Percentiles rank a stretch among this genome's conserved stretches.
phyloP scores from a whole-genome alignment of 2,329 filamentous ascomycete species.

The Triangularia setosa region DNA sequence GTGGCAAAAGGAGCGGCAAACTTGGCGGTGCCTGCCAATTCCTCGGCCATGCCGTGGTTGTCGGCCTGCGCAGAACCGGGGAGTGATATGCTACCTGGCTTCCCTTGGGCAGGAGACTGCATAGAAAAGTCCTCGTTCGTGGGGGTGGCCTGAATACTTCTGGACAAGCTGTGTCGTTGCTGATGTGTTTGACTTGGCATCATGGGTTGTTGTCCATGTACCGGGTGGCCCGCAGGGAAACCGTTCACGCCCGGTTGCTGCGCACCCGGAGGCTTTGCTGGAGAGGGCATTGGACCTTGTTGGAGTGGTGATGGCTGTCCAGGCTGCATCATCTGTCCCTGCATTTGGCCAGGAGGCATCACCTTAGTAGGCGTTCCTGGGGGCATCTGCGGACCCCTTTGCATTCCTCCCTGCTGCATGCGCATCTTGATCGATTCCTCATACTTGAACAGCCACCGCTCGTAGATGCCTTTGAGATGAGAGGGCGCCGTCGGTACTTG shows the following conservation, averaged over 20 bases:
- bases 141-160: slow-evolving; percentile 46
- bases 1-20: slow-evolving; percentile 37
- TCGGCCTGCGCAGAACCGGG: slow-evolving; percentile 35
- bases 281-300: slow-evolving; percentile 36
- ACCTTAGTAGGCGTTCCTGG: slow-evolving; percentile 43
- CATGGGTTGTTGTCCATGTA: slow-evolving; percentile 37
- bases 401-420: slow-evolving; percentile 34
- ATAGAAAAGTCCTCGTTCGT: slow-evolving; percentile 40
- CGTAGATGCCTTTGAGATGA: slow-evolving; percentile 70
- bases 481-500: slow-evolving; percentile 64
- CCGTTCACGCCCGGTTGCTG: slow-evolving; percentile 48
- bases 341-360: slow-evolving; percentile 33
- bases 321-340: slow-evolving; percentile 39
- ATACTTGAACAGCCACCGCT: slow-evolving; percentile 71
- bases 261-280: slow-evolving; percentile 43
- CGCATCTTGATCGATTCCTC: slow-evolving; percentile 60
- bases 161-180: slow-evolving; percentile 48
- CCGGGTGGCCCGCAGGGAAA: slow-evolving; percentile 43
- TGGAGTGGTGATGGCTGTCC: slow-evolving; percentile 38
- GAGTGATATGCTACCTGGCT: slow-evolving; percentile 40
- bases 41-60: slow-evolving; percentile 25
- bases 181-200: slow-evolving; percentile 31
- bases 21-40: slow-evolving; percentile 25
- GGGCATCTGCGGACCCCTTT: slow-evolving; percentile 32
- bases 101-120: slow-evolving; percentile 43